Evolutionary conservation across 2,329 filamentous ascomycete genomes (phyloP).

Genomic region (Xylariaceae sp.): DNA sequence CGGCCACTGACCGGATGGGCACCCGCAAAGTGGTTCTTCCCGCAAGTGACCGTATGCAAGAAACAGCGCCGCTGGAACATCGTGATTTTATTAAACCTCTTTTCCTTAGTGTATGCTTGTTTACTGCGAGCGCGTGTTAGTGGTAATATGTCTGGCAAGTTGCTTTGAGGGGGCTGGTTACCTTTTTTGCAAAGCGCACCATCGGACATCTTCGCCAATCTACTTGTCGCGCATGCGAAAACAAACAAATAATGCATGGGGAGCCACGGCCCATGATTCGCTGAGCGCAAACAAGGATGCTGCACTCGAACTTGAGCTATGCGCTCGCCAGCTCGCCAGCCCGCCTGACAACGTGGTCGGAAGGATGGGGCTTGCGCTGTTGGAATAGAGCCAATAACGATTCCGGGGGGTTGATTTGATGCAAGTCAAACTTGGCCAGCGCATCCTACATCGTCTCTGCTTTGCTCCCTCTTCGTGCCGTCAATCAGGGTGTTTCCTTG

Average conservation of each 20-base stretch:
- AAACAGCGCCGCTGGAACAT: conserved; percentile 10
- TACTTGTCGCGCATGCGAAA: conserved; percentile 20
- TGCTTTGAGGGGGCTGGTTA: conserved; percentile 2
- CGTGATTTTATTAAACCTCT: neutral
- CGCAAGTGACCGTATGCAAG: conserved; percentile 6
- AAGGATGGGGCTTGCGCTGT: conserved; percentile 29
- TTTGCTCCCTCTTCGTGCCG: conserved; percentile 1
- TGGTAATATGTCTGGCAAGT: too few relatives aligned
- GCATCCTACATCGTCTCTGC: conserved; percentile 29
- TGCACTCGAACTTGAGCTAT: conserved; percentile 23
- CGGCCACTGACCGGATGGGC: neutral
- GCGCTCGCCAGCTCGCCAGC: conserved; percentile 19
- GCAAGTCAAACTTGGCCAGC: conserved; percentile 33
- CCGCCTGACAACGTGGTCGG: conserved; percentile 24
- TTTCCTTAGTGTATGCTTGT: conserved; percentile 14
- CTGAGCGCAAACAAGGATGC: conserved; percentile 28
- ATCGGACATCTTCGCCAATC: conserved; percentile 14
- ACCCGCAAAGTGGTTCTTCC: conserved; percentile 8
- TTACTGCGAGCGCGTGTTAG: conserved; percentile 13
- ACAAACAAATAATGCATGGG: conserved; percentile 29
- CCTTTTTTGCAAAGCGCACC: conserved; percentile 3
- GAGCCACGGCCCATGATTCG: conserved; percentile 26
- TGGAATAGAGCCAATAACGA: conserved; percentile 21
- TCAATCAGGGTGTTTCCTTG: conserved; percentile 19
- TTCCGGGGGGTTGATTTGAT: conserved; percentile 32